Evolutionary conservation across 1,284 basidiomycete genomes (phyloP).

Genomic region (Entoloma clypeatum): DNA sequence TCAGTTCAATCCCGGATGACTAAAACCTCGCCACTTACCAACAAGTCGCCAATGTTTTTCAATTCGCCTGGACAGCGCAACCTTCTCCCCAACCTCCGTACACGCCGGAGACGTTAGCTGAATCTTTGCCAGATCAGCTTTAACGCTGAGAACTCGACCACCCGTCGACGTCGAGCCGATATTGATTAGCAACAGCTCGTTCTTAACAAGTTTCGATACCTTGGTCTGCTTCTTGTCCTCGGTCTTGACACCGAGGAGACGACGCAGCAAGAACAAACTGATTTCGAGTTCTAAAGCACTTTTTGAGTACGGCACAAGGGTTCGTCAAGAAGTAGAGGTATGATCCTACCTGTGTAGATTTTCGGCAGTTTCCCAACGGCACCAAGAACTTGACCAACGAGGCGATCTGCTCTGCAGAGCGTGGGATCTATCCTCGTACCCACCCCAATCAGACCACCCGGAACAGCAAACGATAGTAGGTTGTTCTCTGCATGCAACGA

Average conservation of each 20-base stretch:
- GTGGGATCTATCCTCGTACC: constrained; percentile 97
- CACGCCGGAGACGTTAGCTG: constrained; percentile 90
- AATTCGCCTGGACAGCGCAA: constrained; percentile 86
- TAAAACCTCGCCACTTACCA: constrained; percentile 43
- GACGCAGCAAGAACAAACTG: constrained; percentile 87
- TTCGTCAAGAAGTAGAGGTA: not conserved
- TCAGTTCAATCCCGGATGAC: not conserved
- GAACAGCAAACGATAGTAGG: constrained; percentile 91
- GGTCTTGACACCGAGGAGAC: constrained; percentile 95
- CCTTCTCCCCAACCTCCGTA: constrained; percentile 94
- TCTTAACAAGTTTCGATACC: constrained; percentile 89
- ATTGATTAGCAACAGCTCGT: constrained; percentile 92
- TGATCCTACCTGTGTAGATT: constrained; percentile 79
- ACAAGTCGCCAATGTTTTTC: constrained; percentile 97
- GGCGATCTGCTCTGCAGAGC: constrained; percentile 92
- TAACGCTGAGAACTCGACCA: constrained; percentile 87
- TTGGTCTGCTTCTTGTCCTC: constrained; percentile 99
- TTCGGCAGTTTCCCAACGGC: constrained; percentile 91
- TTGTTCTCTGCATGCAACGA: constrained; percentile 95
- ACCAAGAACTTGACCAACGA: constrained; percentile 95
- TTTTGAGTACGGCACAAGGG: not conserved
- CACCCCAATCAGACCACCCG: constrained; percentile 97
- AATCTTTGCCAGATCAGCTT: constrained; percentile 91
- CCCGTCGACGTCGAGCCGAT: constrained; percentile 94
- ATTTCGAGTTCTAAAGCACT: constrained; percentile 75